These are phyloP conservation scores for Nidularia pulvinata DNA, from an alignment of 768 basidiomycete species.

Conservation along the genomic window DNA sequence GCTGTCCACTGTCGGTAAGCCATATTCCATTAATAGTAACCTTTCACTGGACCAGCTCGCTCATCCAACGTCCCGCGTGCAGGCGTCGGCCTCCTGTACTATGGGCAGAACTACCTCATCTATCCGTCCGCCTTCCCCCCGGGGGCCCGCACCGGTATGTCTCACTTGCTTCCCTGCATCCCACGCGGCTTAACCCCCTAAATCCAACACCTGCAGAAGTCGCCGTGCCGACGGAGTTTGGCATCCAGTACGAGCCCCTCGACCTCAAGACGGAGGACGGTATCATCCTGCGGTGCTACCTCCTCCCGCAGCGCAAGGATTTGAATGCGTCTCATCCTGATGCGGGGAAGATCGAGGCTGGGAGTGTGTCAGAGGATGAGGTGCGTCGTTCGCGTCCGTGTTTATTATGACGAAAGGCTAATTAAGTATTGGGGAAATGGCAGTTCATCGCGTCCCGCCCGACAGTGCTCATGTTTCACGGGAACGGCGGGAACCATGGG, in stretches of 20 bases:
- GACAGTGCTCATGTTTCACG: constrained; percentile 93
- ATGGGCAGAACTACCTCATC: constrained; percentile 87
- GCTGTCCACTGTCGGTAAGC: constrained; percentile 51
- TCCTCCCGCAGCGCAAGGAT: constrained; percentile 66
- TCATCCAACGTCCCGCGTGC: not conserved
- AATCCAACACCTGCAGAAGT: constrained; percentile 52
- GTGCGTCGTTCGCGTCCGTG: constrained; percentile 21
- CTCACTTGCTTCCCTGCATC: not conserved
- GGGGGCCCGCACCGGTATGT: constrained; percentile 74
- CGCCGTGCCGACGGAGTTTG: constrained; percentile 64
- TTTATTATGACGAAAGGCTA: not conserved
- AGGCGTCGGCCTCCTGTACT: constrained; percentile 80
- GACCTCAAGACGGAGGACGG: constrained; percentile 73
- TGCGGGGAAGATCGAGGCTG: constrained; percentile 28
- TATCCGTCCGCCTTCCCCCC: constrained; percentile 84
- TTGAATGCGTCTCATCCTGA: constrained; percentile 32
- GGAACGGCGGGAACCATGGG: constrained; percentile 85
- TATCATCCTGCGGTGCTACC: constrained; percentile 71
- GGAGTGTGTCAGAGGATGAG: constrained; percentile 53
- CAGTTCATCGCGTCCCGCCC: constrained; percentile 60
- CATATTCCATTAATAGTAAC: not conserved
- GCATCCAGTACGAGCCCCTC: constrained; percentile 75
- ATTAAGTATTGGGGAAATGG: not conserved
- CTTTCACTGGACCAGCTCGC: not conserved
- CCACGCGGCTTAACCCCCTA: not conserved